Base-by-base conservation (phyloP, 179 eudicot genomes). In the Camellia oleifera region DNA sequence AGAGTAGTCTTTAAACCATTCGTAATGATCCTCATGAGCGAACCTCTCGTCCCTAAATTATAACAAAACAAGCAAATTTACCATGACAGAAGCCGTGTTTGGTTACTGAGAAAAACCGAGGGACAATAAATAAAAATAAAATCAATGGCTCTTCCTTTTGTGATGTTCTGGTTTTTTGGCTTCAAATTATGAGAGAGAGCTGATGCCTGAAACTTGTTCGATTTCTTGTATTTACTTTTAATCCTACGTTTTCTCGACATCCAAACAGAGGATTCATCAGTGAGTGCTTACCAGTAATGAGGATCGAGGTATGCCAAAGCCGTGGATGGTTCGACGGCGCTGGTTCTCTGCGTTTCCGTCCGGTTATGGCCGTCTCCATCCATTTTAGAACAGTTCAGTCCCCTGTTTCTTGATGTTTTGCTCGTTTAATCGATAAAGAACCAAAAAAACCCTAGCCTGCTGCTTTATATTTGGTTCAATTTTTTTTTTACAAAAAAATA, bases 1-100 rank as follows among this genome's bases (percentile, higher is more conserved):
- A 17, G 98, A 89, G 74, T 96, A 96, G 76, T 96, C 98, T 88
- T 96, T 96, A 72, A 96, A 85, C 97, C 99, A 96, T 84, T 96
- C 98, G 70, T 96, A 96, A 80, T 94, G 98, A 70, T 96, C 94
- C 80, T 94, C 99, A 5, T 79, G 79, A 48, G 86, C 67, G 78
- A 96, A 96, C 80, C 99, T 91, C 76, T 87, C 91, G 76, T 94
- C 91, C 99, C 98, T 94, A 89, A n/a, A 56, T 73, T 2, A 54
- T 4, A 75, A 61, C 5, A 65, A 20, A 42, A 48, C 57, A 56
- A 56, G 32, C 67, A 71, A 32, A 63, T 62, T 61, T 2, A 56
- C 4, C 9, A 23, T 11, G 76, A 7, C 4, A 73, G 12, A 15
- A 67, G 40, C 56, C 17, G 7, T 32, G 32, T 11, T 76, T 57